Base-by-base conservation (phyloP, 129 eudicot genomes). In the Escallonia rubra region DNA sequence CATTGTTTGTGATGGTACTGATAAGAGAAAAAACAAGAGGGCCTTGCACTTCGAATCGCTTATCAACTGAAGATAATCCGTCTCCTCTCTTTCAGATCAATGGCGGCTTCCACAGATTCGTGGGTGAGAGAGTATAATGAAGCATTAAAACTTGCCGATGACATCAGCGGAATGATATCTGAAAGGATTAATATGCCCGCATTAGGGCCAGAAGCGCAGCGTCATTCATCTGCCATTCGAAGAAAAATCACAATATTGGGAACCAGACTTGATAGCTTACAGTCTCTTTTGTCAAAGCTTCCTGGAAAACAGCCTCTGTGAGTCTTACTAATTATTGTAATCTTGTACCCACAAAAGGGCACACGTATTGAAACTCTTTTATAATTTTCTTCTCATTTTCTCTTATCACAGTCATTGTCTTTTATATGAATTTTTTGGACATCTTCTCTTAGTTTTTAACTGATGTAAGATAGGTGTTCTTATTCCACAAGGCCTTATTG, bases 41-140 rank as follows among this genome's bases (percentile, higher is more conserved):
- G 34, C 34, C 1, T 23, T 23, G 34, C 34, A 23, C 34, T 23
- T 23, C 34, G 34, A 23, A 23, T 23, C 34, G 34, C 34, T 23
- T 23, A 23, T 23, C 34, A 64, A 79, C 41, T 61, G 69, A 52
- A 10, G 68, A 47, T 57, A 51, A 57, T 70, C 15, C 66, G 60
- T 57, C 63, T 64, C 15, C 49, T 69, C 43, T 66, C 4, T 51
- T 57, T 23, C 38, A 79, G 83, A 64, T 59, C 68, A 70, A 89
- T 89, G 96, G 90, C 86, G 45, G 73, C 90, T 53, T 81, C 90
- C 7, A 44, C 80, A 41, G 96, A 89, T 75, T 77, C 86, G 23
- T 89, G 96, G 96, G 76, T 85, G 13, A 86, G 79, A 68, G 94
- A 89, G 66, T 89, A 86, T 48, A 83, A 79, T 60, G 94, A 89